Evolutionary conservation across 164 flowering plant species (phyloP), one percentile per base, ranked within the genome.

Genomic region (Aristolochia contorta): DNA sequence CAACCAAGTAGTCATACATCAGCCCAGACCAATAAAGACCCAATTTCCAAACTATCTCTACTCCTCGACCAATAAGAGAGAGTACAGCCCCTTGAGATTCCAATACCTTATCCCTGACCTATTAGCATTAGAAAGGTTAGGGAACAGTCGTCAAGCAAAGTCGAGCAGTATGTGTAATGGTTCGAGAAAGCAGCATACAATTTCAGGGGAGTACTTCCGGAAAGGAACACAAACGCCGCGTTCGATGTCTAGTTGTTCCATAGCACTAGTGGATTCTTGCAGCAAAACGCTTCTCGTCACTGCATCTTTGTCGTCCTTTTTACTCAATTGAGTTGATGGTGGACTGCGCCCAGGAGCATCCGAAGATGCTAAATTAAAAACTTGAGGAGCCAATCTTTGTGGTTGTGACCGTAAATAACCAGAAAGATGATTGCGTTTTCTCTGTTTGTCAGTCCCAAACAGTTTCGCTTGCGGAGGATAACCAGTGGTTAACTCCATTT

Each of bases 151-250:
- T 13, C 14, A 16, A 56, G 10, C 1, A 37, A 21, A 12, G 18
- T 27, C 49, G 16, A 41, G 18, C 25, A 58, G 43, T 6, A 43
- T 56, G 21, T 0, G 8, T 32, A 16, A 7, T 30, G 20, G 32
- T 0, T 13, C 19, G 21, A 56, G 43, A 22, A 16, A 30, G 24
- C 45, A 10, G 16, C 82, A 54, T 85, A 93, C 98, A 19, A 75
- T 76, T 50, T 86, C 86, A 20, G 98, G 98, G 16, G 87, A 66
- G 70, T 93, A 93, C 81, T 89, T 93, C 67, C 98, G 90, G 58
- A 86, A 93, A 24, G 98, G 97, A 62, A 86, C 62, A 65, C 98
- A 93, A 61, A 93, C 98, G 23, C 98, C 98, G 19, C 97, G 89
- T 71, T 89, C 98, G 58, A 93, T 68, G 68, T 93, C 98, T 22